Conservation (phyloP, 192 early-diverging fungal species). For the Tieghemiomyces parasiticus region DNA sequence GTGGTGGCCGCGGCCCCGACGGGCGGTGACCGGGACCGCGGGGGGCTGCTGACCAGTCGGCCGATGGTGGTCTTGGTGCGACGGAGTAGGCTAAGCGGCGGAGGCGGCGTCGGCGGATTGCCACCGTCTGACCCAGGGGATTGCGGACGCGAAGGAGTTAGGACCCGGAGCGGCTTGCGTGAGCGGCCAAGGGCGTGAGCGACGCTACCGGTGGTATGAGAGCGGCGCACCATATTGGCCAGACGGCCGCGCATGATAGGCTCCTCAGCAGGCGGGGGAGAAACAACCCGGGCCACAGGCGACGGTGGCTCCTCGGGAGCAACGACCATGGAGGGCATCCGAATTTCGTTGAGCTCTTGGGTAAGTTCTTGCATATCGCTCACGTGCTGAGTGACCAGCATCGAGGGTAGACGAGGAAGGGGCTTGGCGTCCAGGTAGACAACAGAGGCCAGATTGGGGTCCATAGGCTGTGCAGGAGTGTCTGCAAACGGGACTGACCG, state of each 20-base stretch:
- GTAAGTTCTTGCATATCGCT: neutral
- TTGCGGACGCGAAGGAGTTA: too few species aligned
- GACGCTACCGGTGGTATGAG: neutral
- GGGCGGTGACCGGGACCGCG: too few species aligned
- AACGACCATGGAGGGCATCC: neutral
- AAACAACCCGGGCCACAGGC: too few species aligned
- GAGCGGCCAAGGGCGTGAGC: too few species aligned
- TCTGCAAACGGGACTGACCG: too few species aligned
- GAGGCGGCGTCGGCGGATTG: conserved; percentile 1
- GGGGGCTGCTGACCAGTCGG: neutral
- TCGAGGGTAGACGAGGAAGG: neutral
- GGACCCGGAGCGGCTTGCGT: too few species aligned
- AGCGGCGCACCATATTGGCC: conserved; percentile 1
- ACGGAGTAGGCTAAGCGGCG: neutral
- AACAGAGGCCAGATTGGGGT: neutral
- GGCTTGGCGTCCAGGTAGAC: neutral
- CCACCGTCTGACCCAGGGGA: neutral
- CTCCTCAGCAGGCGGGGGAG: too few species aligned
- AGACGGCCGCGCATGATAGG: conserved; percentile 3
- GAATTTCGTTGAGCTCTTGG: neutral
- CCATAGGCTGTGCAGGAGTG: too few species aligned
- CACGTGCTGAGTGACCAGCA: neutral
- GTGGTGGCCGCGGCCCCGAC: too few species aligned
- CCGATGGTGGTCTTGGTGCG: neutral
- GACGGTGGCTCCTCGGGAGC: too few species aligned